These are phyloP conservation scores for Cucurbita moschata DNA, from an alignment of 306 rosid species.

Conservation along the genomic window DNA sequence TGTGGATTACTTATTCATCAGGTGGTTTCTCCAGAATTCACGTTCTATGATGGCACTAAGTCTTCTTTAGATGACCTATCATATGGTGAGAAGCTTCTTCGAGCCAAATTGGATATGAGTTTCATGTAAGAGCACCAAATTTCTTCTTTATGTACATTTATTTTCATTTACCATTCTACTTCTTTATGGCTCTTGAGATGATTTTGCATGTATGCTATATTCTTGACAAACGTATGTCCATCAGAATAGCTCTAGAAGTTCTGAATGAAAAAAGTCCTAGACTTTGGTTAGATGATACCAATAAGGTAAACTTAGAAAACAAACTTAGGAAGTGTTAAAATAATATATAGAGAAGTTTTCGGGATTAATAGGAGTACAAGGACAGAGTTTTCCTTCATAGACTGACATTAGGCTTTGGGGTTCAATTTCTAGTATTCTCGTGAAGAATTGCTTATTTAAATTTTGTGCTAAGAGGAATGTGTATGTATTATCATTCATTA, in stretches of 20 bases:
- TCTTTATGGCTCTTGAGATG: not conserved
- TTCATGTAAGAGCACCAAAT: constrained; percentile 56
- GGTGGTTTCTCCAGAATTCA: constrained; percentile 90
- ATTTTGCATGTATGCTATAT: not conserved
- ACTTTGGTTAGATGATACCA: not conserved
- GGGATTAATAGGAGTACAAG: too few relatives aligned
- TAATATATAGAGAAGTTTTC: too few relatives aligned
- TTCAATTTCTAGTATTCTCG: too few relatives aligned
- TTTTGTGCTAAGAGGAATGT: too few relatives aligned
- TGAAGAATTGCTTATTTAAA: too few relatives aligned
- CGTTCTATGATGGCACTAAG: constrained; percentile 91
- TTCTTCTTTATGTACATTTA: not conserved
- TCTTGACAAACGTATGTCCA: not conserved
- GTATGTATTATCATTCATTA: too few relatives aligned
- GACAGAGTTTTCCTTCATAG: too few relatives aligned
- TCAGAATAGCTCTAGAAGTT: not conserved
- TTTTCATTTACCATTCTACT: not conserved
- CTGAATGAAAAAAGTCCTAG: not conserved
- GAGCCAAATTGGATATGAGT: constrained; percentile 91
- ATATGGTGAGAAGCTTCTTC: constrained; percentile 87
- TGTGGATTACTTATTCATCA: constrained; percentile 16
- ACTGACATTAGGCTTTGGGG: too few relatives aligned
- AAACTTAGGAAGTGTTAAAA: too few relatives aligned
- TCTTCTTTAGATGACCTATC: constrained; percentile 72
- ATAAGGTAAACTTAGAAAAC: too few relatives aligned